These are phyloP conservation scores for Colletotrichum sidae DNA, from an alignment of 2,329 filamentous ascomycete genomes.

Conservation along the genomic window DNA sequence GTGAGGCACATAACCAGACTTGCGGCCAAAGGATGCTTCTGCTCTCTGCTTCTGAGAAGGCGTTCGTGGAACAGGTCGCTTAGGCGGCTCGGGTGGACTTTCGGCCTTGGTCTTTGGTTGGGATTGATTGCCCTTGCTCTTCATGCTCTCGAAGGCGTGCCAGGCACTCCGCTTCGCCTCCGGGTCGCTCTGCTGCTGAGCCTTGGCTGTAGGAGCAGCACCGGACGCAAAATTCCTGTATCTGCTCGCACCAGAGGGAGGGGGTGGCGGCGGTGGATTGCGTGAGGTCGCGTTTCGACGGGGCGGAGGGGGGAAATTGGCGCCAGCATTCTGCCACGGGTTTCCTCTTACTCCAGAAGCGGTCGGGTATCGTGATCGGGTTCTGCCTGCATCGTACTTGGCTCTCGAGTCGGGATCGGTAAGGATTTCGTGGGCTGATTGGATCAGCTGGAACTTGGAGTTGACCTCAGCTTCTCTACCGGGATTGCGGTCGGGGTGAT, in stretches of 20 bases:
- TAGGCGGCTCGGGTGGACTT: slow-evolving; percentile 43
- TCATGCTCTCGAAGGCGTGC: slow-evolving; percentile 57
- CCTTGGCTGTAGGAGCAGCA: slow-evolving; percentile 57
- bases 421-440: slow-evolving; percentile 84
- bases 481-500: slow-evolving; percentile 90
- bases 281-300: slow-evolving; percentile 50
- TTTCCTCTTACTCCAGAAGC: slow-evolving; percentile 69
- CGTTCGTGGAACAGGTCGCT: slow-evolving; percentile 59
- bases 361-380: slow-evolving; percentile 53
- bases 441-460: slow-evolving; percentile 86
- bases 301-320: slow-evolving; percentile 64
- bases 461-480: slow-evolving; percentile 84
- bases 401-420: slow-evolving; percentile 61
- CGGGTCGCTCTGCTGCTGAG: slow-evolving; percentile 45
- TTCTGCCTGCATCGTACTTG: slow-evolving; percentile 64
- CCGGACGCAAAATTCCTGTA: slow-evolving; percentile 58
- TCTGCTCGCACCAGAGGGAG: slow-evolving; percentile 56
- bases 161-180: slow-evolving; percentile 56
- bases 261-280: slow-evolving; percentile 30
- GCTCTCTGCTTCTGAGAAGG: slow-evolving; percentile 65
- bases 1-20: slow-evolving; percentile 61
- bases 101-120: slow-evolving; percentile 43
- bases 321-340: slow-evolving; percentile 63
- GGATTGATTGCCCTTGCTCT: slow-evolving; percentile 47
- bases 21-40: slow-evolving; percentile 67